These are phyloP conservation scores for Mucor indicus DNA, from an alignment of 371 early-diverging fungal genomes.

Conservation along the genomic window DNA sequence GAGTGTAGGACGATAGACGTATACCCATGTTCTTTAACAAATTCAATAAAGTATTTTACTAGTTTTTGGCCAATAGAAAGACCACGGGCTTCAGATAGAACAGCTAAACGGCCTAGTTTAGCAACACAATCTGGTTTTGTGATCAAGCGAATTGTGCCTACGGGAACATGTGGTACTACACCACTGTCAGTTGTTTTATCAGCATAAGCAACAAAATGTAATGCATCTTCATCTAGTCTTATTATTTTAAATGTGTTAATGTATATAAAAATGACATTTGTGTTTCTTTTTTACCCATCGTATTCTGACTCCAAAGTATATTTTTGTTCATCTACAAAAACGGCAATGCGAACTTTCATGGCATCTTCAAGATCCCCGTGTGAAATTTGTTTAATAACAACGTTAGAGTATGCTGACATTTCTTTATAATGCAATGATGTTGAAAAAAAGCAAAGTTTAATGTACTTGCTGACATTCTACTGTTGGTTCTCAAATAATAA, in stretches of 20 bases:
- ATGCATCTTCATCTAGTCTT: slow-evolving; percentile 18
- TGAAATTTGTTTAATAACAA: too few relatives aligned
- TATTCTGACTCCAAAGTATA: slow-evolving; percentile 34
- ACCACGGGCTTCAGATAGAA: slow-evolving; percentile 35
- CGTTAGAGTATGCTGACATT: too few relatives aligned
- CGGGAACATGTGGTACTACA: slow-evolving; percentile 18
- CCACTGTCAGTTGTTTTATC: slow-evolving; percentile 6
- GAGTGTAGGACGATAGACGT: slow-evolving; percentile 27
- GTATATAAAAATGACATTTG: background rate
- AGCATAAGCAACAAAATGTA: slow-evolving; percentile 35
- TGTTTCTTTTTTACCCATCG: slow-evolving; percentile 30
- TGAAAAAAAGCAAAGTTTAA: too few relatives aligned
- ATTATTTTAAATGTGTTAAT: background rate
- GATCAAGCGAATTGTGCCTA: slow-evolving; percentile 35
- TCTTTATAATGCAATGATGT: too few relatives aligned
- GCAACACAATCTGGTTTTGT: slow-evolving; percentile 15
- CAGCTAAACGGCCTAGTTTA: slow-evolving; percentile 45
- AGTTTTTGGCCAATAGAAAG: slow-evolving; percentile 28
- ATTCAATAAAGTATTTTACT: slow-evolving; percentile 20
- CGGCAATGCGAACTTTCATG: slow-evolving; percentile 34
- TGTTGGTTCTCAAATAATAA: too few relatives aligned
- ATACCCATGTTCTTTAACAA: slow-evolving; percentile 12
- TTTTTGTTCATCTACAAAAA: slow-evolving; percentile 47
- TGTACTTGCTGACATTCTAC: too few relatives aligned
- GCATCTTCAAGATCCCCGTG: too few relatives aligned